Evolutionary conservation across 495 filamentous ascomycete species (phyloP).

Genomic region (Hyaloscypha hepaticicola): DNA sequence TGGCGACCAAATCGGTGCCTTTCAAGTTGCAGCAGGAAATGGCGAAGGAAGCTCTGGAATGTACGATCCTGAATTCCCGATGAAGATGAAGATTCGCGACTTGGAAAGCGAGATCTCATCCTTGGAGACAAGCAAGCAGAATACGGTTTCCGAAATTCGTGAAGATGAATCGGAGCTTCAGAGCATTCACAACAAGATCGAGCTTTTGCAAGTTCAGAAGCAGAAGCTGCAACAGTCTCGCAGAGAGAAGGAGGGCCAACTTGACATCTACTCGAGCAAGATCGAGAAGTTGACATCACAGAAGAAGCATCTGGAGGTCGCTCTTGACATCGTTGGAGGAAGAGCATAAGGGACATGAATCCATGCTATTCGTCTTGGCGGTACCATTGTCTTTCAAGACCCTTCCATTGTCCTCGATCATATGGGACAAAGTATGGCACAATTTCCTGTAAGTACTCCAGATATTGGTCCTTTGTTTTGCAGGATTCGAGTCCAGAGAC

Average conservation of each 20-base stretch:
- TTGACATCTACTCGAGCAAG: background rate
- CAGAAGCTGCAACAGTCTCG: background rate
- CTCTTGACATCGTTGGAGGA: background rate
- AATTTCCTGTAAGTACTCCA: no score
- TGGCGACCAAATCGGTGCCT: background rate
- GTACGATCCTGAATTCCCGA: background rate
- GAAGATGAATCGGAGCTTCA: background rate
- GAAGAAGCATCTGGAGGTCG: background rate
- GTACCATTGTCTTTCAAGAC: background rate
- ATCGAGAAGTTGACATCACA: background rate
- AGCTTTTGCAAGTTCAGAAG: background rate
- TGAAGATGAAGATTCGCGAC: slow-evolving; percentile 1
- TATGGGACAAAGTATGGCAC: background rate
- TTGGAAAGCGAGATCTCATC: slow-evolving; percentile 4
- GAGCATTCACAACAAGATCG: background rate
- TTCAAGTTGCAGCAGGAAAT: background rate
- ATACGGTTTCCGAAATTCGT: background rate
- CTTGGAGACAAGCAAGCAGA: background rate
- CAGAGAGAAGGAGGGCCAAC: background rate
- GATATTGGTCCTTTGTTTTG: background rate
- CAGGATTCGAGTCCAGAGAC: background rate
- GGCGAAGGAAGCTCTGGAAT: background rate
- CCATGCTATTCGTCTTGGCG: background rate
- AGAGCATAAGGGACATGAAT: background rate
- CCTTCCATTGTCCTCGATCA: background rate